A percentile compares a stretch with the other conserved stretches of the same genome.
phyloP scores from a whole-genome alignment of 306 rosid species.

The Heteromeles arbutifolia region DNA sequence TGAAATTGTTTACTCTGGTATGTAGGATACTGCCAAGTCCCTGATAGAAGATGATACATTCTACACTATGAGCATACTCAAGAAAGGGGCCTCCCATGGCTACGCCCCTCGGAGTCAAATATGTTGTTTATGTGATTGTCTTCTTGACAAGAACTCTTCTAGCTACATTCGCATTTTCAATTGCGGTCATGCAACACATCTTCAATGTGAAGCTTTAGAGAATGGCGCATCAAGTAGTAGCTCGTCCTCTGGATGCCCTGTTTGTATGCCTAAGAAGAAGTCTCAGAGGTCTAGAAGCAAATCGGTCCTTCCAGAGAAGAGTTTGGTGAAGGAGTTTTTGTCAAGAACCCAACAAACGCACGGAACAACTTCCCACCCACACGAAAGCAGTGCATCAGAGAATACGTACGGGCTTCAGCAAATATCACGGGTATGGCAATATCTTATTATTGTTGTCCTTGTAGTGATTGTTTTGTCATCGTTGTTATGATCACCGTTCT shows the following conservation, averaged over 20 bases:
- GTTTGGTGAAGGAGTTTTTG: slow-evolving; percentile 49
- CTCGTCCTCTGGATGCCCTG: slow-evolving; percentile 71
- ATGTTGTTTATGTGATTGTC: slow-evolving; percentile 73
- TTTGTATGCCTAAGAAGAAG: slow-evolving; percentile 70
- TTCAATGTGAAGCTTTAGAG: slow-evolving; percentile 76
- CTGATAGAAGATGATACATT: slow-evolving; percentile 89
- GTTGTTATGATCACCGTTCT: background rate
- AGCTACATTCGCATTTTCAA: slow-evolving; percentile 74
- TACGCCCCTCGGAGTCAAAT: slow-evolving; percentile 65
- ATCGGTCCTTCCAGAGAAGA: slow-evolving; percentile 42
- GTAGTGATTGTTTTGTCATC: background rate
- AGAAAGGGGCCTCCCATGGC: slow-evolving; percentile 92
- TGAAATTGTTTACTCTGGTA: background rate
- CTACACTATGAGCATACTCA: slow-evolving; percentile 87
- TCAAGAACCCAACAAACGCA: slow-evolving; percentile 43
- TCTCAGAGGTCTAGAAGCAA: slow-evolving; percentile 60
- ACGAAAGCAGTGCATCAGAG: slow-evolving; percentile 57
- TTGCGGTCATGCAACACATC: slow-evolving; percentile 91
- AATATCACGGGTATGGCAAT: slow-evolving; percentile 60
- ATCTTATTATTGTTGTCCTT: slow-evolving; percentile 3
- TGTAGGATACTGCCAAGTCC: slow-evolving; percentile 89
- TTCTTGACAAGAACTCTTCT: slow-evolving; percentile 51
- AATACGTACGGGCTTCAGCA: slow-evolving; percentile 55
- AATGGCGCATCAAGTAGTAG: slow-evolving; percentile 40
- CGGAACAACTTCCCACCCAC: slow-evolving; percentile 47